Evolutionary conservation across 768 basidiomycete species (phyloP).

Genomic region (Lactifluus hygrophoroides): DNA sequence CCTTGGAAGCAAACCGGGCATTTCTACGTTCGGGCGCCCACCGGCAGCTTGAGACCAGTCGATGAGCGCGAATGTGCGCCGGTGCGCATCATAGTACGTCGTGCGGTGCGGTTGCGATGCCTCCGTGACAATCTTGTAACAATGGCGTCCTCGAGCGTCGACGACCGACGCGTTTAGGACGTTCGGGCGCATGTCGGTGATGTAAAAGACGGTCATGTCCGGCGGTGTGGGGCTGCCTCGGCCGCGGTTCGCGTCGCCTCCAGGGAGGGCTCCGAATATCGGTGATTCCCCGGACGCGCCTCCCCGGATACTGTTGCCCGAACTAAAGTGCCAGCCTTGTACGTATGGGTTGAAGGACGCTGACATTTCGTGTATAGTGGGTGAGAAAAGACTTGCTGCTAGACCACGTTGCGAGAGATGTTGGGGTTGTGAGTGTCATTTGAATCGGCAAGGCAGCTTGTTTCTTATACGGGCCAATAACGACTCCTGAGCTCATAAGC

Average conservation of each 20-base stretch:
- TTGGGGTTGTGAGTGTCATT: neutral
- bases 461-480: neutral
- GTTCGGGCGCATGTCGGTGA: slow-evolving; percentile 17
- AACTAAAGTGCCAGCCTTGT: slow-evolving; percentile 17
- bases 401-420: neutral
- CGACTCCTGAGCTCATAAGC: neutral
- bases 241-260: neutral
- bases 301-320: neutral
- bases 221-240: neutral
- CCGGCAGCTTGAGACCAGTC: slow-evolving; percentile 11
- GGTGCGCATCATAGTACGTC: slow-evolving; percentile 8
- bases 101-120: slow-evolving; percentile 11
- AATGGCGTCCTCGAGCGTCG: slow-evolving; percentile 9
- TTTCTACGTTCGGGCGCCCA: slow-evolving; percentile 9
- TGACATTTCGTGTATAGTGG: slow-evolving; percentile 2
- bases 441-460: neutral
- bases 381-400: neutral
- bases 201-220: slow-evolving; percentile 5
- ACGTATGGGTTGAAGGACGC: slow-evolving; percentile 20
- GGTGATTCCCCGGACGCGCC: neutral
- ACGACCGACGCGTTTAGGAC: slow-evolving; percentile 19
- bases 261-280: slow-evolving; percentile 20
- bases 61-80: slow-evolving; percentile 18
- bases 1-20: slow-evolving; percentile 17
- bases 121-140: slow-evolving; percentile 17